Evolutionary conservation across 148 eudicot species (phyloP).

Genomic region (Linanthus parryae): DNA sequence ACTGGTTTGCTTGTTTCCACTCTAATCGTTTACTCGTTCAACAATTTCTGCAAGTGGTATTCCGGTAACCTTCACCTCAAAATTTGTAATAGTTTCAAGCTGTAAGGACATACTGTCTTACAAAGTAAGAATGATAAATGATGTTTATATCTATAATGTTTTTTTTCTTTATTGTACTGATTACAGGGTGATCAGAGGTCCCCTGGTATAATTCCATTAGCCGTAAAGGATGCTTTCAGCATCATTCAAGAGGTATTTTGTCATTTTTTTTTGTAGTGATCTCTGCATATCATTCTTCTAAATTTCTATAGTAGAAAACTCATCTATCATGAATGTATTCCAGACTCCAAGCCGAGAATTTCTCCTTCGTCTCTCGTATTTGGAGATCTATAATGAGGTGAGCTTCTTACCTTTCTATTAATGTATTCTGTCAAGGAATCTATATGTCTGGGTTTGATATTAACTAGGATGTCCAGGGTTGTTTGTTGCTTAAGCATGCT

Average conservation of each 20-base stretch:
- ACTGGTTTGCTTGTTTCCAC: too few species aligned
- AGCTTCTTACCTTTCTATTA: slow-evolving; percentile 21
- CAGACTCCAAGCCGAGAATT: slow-evolving; percentile 97
- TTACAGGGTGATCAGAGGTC: slow-evolving; percentile 97
- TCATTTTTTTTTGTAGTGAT: too few species aligned
- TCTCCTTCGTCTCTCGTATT: slow-evolving; percentile 91
- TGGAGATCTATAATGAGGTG: slow-evolving; percentile 99
- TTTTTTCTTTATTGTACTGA: slow-evolving; percentile 6
- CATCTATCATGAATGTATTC: slow-evolving; percentile 11
- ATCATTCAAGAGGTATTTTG: slow-evolving; percentile 86
- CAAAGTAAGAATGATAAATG: too few species aligned
- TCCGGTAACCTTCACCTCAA: too few species aligned
- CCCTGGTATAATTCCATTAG: slow-evolving; percentile 97
- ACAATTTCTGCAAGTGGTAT: too few species aligned
- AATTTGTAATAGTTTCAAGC: too few species aligned
- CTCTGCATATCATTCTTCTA: background rate
- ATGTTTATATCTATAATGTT: too few species aligned
- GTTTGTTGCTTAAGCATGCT: background rate
- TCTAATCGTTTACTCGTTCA: too few species aligned
- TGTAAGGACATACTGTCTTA: too few species aligned
- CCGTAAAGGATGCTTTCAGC: slow-evolving; percentile 98
- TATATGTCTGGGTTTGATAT: slow-evolving; percentile 1
- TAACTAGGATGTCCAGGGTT: background rate
- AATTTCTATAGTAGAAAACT: background rate
- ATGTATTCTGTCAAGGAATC: background rate